A percentile compares a stretch with the other conserved stretches of the same genome.
These are phyloP conservation scores for Sarcodon aspratus DNA, from an alignment of 768 basidiomycete species.

Conservation along the genomic window DNA sequence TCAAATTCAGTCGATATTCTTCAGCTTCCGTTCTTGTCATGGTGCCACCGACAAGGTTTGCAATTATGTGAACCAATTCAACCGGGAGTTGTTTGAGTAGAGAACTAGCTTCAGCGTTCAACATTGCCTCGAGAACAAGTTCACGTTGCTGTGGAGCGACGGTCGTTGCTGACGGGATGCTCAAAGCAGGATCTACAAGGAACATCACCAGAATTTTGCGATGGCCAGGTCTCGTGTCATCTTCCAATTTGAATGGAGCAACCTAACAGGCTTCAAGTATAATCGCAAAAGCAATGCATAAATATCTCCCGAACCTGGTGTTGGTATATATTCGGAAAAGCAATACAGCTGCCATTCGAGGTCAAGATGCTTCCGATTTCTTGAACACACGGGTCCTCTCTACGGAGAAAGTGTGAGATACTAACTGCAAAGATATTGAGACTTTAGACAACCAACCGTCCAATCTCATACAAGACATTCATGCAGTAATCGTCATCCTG, in stretches of 20 bases:
- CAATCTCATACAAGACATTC: slow-evolving; percentile 5
- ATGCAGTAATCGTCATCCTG: slow-evolving; percentile 10
- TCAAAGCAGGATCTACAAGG: slow-evolving; percentile 23
- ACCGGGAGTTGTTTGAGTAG: slow-evolving; percentile 7
- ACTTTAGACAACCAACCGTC: slow-evolving; percentile 3
- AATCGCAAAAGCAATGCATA: too few relatives aligned
- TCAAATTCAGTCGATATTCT: slow-evolving; percentile 7
- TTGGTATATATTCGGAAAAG: slow-evolving; percentile 27
- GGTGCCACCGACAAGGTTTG: slow-evolving; percentile 3
- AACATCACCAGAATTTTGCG: slow-evolving; percentile 27
- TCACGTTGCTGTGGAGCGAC: slow-evolving; percentile 22
- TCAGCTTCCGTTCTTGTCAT: slow-evolving; percentile 7
- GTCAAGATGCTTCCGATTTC: slow-evolving; percentile 18
- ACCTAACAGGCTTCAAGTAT: too few relatives aligned
- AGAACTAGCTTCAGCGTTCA: background rate
- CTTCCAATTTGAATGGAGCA: slow-evolving; percentile 22
- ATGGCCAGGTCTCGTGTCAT: slow-evolving; percentile 22
- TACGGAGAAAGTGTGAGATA: background rate
- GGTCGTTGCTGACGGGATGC: slow-evolving; percentile 18
- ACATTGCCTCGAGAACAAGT: slow-evolving; percentile 13
- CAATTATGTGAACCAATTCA: slow-evolving; percentile 9
- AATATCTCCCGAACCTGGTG: slow-evolving; percentile 23
- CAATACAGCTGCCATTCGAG: slow-evolving; percentile 15
- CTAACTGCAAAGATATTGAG: background rate
- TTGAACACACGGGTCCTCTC: slow-evolving; percentile 8